These are phyloP conservation scores for Podaxis carcinomalis DNA, from an alignment of 768 basidiomycete genomes.

Conservation along the genomic window DNA sequence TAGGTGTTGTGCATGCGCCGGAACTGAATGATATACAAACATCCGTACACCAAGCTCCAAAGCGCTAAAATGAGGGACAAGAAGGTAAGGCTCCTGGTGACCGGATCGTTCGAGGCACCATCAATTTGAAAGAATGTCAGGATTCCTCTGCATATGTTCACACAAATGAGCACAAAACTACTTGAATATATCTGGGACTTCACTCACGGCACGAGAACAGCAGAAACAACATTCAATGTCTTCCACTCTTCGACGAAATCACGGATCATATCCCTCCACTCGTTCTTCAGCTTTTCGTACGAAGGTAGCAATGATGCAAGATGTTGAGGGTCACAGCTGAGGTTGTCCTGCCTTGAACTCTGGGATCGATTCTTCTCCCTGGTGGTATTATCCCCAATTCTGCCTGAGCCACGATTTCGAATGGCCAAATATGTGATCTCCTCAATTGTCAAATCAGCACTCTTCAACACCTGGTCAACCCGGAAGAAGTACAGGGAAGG, in stretches of 20 bases:
- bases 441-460: neutral
- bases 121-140: neutral
- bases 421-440: neutral
- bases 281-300: neutral
- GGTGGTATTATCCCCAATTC: neutral
- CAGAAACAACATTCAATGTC: neutral
- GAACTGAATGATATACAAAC: constrained; percentile 9
- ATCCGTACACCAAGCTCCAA: constrained; percentile 7
- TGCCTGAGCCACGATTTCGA: neutral
- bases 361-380: neutral
- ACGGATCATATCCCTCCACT: neutral
- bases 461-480: neutral
- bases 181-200: neutral
- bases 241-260: neutral
- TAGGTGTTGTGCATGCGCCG: neutral
- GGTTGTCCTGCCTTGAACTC: neutral
- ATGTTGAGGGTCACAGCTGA: neutral
- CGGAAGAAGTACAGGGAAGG: constrained; percentile 4
- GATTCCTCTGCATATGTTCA: neutral
- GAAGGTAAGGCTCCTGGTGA: neutral
- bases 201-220: neutral
- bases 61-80: constrained; percentile 2
- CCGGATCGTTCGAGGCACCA: neutral
- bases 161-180: neutral
- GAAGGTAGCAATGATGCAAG: neutral